Evolutionary conservation across 2,329 filamentous ascomycete genomes (phyloP), one percentile per base, ranked within the genome.

Genomic region (Penicillium glabrum): DNA sequence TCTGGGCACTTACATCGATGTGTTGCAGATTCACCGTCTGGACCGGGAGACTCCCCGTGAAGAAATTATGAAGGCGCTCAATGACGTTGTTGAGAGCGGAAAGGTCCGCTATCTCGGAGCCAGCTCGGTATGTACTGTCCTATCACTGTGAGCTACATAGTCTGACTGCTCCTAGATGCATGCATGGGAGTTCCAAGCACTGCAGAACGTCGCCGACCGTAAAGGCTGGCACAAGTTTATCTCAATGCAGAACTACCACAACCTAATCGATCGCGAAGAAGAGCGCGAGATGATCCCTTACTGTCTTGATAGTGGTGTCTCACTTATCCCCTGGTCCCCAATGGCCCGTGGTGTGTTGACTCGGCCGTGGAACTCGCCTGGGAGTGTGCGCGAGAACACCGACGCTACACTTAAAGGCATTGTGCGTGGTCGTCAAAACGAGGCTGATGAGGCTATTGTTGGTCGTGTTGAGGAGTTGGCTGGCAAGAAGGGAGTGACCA

Each of bases 391-490:
- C 14, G 47, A 50, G 21, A 37, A 14, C 21, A 50, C 13, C 2
- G 47, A 50, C 19, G 47, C 47, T 39, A 41, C 33, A n/a, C 33
- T 50, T 10, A 50, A 50, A 35, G 33, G 27, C 4, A 29, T 50
- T 21, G 47, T 50, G 21, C 47, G 47, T 13, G 33, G 33, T 50
- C 33, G 33, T 26, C 35, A 39, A 21, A 19, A 4, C 10, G 33
- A 50, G 47, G 47, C 47, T 23, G 83, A 86, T 58, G 71, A 79
- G 66, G 73, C 75, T 69, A 86, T 83, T 57, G 77, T 86, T 48
- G 71, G 73, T 35, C 77, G 83, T 0, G 82, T 86, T 2, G 79
- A 86, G 69, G 81, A 87, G 67, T 61, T 88, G 14, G 83, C 86
- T 0, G 75, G 79, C 60, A 84, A 85, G 72, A 80, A 80, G 62